A percentile compares a stretch with the other conserved stretches of the same genome.
Conservation (phyloP, 2,329 filamentous ascomycete genomes). For the Beauveria sp. region DNA sequence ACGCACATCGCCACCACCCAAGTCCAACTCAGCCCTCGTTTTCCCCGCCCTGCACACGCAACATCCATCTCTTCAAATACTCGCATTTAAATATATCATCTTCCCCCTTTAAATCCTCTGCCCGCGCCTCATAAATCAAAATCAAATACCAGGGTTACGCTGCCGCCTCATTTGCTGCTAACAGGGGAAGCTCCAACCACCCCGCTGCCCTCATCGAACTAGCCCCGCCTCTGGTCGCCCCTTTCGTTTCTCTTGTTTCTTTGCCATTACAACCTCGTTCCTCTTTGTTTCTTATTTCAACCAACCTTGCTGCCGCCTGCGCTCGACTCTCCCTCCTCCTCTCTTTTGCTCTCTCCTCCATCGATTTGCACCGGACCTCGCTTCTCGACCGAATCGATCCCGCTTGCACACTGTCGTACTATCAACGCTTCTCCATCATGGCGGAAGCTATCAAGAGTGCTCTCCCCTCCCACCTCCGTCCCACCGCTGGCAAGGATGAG, state of each 20-base stretch:
- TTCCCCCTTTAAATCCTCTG: not conserved
- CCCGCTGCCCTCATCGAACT: conserved; percentile 8
- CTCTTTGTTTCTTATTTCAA: conserved; percentile 1
- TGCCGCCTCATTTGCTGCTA: conserved; percentile 9
- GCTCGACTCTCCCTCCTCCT: not conserved
- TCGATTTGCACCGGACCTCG: conserved; percentile 1
- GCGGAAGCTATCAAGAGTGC: conserved; percentile 64
- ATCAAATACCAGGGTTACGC: conserved; percentile 3
- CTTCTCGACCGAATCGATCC: conserved; percentile 11
- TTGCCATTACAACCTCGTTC: conserved; percentile 4
- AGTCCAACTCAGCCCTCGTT: not conserved
- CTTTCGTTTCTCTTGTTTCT: conserved; percentile 2
- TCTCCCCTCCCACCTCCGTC: conserved; percentile 78
- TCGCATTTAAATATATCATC: not conserved
- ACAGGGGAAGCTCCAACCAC: conserved; percentile 10
- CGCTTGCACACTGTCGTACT: conserved; percentile 4
- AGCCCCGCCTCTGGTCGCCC: conserved; percentile 9
- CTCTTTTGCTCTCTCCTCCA: not conserved
- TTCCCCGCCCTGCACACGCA: too few species aligned
- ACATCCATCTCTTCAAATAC: not conserved
- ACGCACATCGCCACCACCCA: not conserved
- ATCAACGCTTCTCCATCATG: conserved; percentile 42
- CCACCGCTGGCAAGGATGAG: conserved; percentile 30
- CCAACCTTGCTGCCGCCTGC: not conserved
- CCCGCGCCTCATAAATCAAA: not conserved